phyloP scores from a whole-genome alignment of 2,329 filamentous ascomycete species.

The Claviceps paspali region DNA sequence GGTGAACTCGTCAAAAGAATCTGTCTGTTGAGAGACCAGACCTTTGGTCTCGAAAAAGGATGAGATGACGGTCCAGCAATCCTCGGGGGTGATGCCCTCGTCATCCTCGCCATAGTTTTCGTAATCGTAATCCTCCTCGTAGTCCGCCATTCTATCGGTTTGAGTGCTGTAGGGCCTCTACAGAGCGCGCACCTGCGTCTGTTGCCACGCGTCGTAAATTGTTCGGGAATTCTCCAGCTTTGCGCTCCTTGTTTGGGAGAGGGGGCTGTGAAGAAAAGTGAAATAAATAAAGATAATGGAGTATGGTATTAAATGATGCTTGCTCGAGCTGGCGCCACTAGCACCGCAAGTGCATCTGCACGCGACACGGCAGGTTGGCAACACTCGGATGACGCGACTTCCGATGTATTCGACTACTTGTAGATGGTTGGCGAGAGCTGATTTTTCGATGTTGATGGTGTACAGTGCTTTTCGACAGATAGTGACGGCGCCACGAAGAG shows the following conservation, averaged over 20 bases:
- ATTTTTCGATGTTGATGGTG: slow-evolving; percentile 2
- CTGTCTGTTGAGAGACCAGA: slow-evolving; percentile 90
- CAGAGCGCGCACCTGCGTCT: neutral
- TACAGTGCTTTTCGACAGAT: neutral
- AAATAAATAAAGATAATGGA: neutral
- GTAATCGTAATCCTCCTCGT: slow-evolving; percentile 46
- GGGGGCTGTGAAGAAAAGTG: no score
- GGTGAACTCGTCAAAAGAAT: slow-evolving; percentile 97
- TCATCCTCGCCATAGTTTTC: slow-evolving; percentile 56
- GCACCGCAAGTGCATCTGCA: slow-evolving; percentile 19
- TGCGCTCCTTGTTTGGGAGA: neutral
- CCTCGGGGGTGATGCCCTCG: slow-evolving; percentile 74
- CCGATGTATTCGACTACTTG: neutral
- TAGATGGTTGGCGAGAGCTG: neutral
- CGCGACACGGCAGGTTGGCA: slow-evolving; percentile 10
- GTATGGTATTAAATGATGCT: neutral
- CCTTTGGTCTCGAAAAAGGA: slow-evolving; percentile 95
- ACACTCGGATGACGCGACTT: neutral
- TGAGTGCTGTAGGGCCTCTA: neutral
- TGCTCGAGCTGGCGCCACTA: slow-evolving; percentile 17
- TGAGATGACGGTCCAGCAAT: slow-evolving; percentile 96
- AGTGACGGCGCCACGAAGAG: slow-evolving; percentile 1
- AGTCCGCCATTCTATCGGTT: slow-evolving; percentile 32
- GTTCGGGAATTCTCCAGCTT: neutral
- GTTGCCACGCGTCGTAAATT: neutral